phyloP scores from a whole-genome alignment of 2,329 filamentous ascomycete species.

The Aureobasidium pullulans region DNA sequence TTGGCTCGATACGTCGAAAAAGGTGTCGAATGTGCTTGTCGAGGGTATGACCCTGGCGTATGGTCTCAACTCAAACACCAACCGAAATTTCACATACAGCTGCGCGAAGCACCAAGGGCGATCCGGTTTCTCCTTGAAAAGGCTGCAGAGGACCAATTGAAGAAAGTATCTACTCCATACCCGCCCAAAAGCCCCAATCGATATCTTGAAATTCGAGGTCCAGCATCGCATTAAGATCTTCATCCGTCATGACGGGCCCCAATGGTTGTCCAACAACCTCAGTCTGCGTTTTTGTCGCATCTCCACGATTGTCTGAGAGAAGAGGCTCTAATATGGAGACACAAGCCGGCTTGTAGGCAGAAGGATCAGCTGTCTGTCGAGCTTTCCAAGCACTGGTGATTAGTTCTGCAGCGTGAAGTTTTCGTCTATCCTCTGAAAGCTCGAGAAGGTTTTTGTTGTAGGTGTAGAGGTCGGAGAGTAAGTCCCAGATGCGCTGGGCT shows the following conservation, averaged over 20 bases:
- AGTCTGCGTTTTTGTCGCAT: not conserved
- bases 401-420: not conserved
- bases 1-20: too few species aligned
- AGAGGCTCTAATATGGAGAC: not conserved
- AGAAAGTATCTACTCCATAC: not conserved
- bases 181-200: slow-evolving; percentile 13
- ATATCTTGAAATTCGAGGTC: slow-evolving; percentile 14
- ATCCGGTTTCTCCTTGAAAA: too few species aligned
- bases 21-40: too few species aligned
- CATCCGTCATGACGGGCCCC: not conserved
- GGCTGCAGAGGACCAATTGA: too few species aligned
- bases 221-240: not conserved
- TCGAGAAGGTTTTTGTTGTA: not conserved
- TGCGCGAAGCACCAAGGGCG: too few species aligned
- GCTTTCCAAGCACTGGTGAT: slow-evolving; percentile 3
- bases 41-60: too few species aligned
- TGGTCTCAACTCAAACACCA: too few species aligned
- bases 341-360: not conserved
- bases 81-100: too few species aligned
- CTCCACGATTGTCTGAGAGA: not conserved
- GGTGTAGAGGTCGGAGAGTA: not conserved
- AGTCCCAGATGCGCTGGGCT: not conserved
- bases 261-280: not conserved
- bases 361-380: not conserved
- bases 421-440: not conserved